These are phyloP conservation scores for Sporothrix mexicana DNA, from an alignment of 2,329 filamentous ascomycete genomes.

Conservation along the genomic window DNA sequence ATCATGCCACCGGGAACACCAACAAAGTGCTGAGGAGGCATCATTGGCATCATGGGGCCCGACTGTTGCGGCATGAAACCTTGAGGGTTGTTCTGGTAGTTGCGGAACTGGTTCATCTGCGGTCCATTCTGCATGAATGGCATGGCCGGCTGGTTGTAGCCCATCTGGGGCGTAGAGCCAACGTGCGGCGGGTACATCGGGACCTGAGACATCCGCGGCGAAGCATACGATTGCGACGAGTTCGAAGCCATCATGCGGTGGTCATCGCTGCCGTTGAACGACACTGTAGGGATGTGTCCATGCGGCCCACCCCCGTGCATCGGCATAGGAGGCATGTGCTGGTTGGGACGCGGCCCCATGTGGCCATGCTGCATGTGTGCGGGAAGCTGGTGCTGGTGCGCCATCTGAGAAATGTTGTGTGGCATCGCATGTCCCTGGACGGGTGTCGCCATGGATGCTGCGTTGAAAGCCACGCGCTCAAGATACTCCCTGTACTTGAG, in stretches of 20 bases:
- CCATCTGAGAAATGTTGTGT: slow-evolving; percentile 72
- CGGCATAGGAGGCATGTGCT: slow-evolving; percentile 78
- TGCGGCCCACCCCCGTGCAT: slow-evolving; percentile 70
- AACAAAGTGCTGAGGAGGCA: slow-evolving; percentile 82
- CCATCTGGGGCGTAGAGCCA: slow-evolving; percentile 71
- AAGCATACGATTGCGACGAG: slow-evolving; percentile 83
- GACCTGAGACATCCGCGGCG: slow-evolving; percentile 75
- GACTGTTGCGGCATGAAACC: slow-evolving; percentile 76
- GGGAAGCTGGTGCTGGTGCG: slow-evolving; percentile 84
- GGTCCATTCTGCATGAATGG: slow-evolving; percentile 73
- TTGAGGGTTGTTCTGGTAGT: slow-evolving; percentile 73
- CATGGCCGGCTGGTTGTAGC: slow-evolving; percentile 74
- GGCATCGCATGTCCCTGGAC: slow-evolving; percentile 57
- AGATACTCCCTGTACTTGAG: slow-evolving; percentile 80
- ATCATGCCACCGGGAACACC: slow-evolving; percentile 73
- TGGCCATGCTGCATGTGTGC: slow-evolving; percentile 75
- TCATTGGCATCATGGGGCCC: slow-evolving; percentile 78
- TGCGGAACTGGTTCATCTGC: slow-evolving; percentile 73
- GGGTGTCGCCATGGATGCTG: slow-evolving; percentile 65
- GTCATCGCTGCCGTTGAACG: slow-evolving; percentile 74
- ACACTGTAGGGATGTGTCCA: slow-evolving; percentile 66
- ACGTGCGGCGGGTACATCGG: slow-evolving; percentile 73
- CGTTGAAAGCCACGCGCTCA: slow-evolving; percentile 64
- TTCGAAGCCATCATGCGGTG: slow-evolving; percentile 86
- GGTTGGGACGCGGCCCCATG: slow-evolving; percentile 69